Percentiles rank a stretch among this genome's conserved stretches.
phyloP scores from a whole-genome alignment of 306 rosid genomes.

The Myrica gale region DNA sequence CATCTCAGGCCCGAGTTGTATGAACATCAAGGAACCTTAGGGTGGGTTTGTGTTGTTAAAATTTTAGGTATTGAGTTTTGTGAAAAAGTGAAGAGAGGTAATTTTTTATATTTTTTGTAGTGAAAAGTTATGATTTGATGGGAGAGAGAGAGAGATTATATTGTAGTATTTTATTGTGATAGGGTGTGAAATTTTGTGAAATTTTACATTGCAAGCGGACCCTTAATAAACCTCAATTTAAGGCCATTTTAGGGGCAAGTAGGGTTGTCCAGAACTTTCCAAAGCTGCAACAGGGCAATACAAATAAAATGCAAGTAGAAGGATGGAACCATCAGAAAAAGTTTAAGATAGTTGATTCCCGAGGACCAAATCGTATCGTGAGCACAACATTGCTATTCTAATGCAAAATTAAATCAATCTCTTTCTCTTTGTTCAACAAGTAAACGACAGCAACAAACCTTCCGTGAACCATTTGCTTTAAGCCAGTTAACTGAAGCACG shows the following conservation, averaged over 20 bases:
- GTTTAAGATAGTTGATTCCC: neutral
- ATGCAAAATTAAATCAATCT: neutral
- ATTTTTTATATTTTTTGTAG: no score
- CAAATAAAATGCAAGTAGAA: conserved; percentile 17
- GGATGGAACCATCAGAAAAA: neutral
- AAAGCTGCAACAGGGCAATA: neutral
- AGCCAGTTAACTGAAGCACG: conserved; percentile 87
- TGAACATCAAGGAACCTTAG: neutral
- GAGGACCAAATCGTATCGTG: neutral
- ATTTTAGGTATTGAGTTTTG: no score
- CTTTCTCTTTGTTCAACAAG: neutral
- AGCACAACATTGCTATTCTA: neutral
- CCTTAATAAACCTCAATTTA: neutral
- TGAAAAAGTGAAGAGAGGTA: no score
- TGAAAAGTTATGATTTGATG: no score
- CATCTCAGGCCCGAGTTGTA: neutral
- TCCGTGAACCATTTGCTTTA: conserved; percentile 83
- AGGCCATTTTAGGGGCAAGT: neutral
- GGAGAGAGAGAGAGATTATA: no score
- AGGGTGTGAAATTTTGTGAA: no score
- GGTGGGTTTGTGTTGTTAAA: no score
- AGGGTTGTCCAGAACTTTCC: conserved; percentile 17
- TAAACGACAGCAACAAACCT: conserved; percentile 45
- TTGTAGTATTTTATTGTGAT: no score
- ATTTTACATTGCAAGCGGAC: no score